Base-by-base conservation (phyloP, 139 green algal genomes). In the Chlorella vulgaris region DNA sequence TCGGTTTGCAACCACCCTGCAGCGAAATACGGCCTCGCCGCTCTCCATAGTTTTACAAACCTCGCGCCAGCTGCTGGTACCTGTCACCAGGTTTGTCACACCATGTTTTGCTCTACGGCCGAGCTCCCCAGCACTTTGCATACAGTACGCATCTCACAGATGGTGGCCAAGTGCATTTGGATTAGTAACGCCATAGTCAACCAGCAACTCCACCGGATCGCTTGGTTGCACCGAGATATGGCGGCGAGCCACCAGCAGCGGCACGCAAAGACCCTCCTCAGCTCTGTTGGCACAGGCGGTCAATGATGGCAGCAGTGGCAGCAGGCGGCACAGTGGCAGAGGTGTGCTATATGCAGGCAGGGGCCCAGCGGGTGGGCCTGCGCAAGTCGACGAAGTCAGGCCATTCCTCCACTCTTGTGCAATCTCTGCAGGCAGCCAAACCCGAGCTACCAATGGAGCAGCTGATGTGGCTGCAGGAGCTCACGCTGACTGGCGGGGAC, bases 401-500 rank as follows among this genome's bases (percentile, higher is more conserved):
- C 22, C 19, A 36, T 22, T 38, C 67, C 33, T 28, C 21, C 29
- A 13, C 47, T 1, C 50, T 18, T 7, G 73, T 29, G 15, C 53
- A 26, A 24, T 4, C 2, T 8, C 6, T 58, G 71, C 80, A 88
- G 81, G 84, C 85, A 36, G 71, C 81, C 38, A 86, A 91, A 65
- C 87, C 87, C 1, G 87, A 91, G 63, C 76, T 91, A 35, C 60
- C 78, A 35, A 82, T 84, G 60, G 42, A 83, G 33, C 85, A 90
- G 73, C 80, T 91, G 13, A 70, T 88, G 70, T 63, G 47, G 43
- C 61, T 90, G 50, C 76, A 87, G 35, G 67, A 87, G 43, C 62
- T 90, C 55, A 74, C 68, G 39, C 47, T 74, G 50, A 78, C 55
- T 1, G 39, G 47, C 3, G 74, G 78, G 5, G 73, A 71, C 2